phyloP scores from a whole-genome alignment of 2,329 filamentous ascomycete species.

The Xylaria sp. region DNA sequence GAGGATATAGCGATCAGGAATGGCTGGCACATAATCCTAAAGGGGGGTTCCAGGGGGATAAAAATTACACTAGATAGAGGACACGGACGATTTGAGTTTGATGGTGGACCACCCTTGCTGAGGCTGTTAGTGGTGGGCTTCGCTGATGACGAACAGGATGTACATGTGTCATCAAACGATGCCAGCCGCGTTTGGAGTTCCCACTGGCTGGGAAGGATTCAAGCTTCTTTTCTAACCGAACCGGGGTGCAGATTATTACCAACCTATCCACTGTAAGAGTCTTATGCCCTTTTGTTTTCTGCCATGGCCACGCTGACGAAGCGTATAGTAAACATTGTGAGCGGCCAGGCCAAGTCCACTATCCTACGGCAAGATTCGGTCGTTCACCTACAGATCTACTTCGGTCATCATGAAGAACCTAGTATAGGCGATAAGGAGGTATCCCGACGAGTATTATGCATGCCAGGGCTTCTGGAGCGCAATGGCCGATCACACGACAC shows the following conservation, averaged over 20 bases:
- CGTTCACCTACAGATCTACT: not conserved
- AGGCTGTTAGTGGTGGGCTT: constrained; percentile 33
- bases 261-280: constrained; percentile 6
- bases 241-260: constrained; percentile 36
- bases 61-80: constrained; percentile 6
- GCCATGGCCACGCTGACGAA: constrained; percentile 20
- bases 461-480: constrained; percentile 19
- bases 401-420: not conserved
- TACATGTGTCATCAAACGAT: constrained; percentile 37
- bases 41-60: constrained; percentile 7
- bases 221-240: constrained; percentile 40
- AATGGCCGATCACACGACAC: constrained; percentile 36
- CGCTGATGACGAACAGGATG: constrained; percentile 37
- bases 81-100: constrained; percentile 35
- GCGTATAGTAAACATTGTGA: constrained; percentile 10
- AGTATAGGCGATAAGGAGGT: constrained; percentile 1
- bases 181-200: constrained; percentile 33
- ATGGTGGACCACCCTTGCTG: constrained; percentile 30
- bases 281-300: constrained; percentile 14
- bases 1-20: constrained; percentile 1
- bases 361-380: not conserved
- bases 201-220: constrained; percentile 41
- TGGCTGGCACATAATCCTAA: constrained; percentile 4
- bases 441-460: constrained; percentile 22
- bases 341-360: not conserved